Conservation (phyloP, 306 rosid species). For the Erythrophleum fordii region DNA sequence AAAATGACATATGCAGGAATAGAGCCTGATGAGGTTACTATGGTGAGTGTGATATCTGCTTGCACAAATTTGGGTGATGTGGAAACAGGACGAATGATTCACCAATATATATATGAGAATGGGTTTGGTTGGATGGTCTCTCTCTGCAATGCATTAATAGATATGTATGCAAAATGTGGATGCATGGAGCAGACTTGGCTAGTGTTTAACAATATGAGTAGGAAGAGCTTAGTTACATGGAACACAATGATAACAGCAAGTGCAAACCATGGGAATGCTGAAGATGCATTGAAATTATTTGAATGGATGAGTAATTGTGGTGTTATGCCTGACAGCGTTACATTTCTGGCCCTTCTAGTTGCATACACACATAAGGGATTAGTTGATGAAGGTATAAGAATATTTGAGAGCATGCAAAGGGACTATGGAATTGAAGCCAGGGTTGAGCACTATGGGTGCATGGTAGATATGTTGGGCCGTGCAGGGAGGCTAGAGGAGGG, state of each 20-base stretch:
- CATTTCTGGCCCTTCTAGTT: conserved; percentile 58
- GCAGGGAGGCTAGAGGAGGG: conserved; percentile 72
- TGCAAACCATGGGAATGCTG: conserved; percentile 59
- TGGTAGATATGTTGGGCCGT: conserved; percentile 68
- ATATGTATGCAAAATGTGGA: conserved; percentile 70
- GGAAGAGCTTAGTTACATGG: conserved; percentile 66
- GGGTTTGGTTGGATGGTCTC: conserved; percentile 68
- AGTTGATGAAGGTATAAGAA: conserved; percentile 56
- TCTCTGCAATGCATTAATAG: conserved; percentile 61
- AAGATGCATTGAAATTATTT: conserved; percentile 52
- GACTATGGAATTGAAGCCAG: conserved; percentile 51
- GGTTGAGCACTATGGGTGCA: conserved; percentile 66
- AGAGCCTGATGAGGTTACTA: conserved; percentile 61
- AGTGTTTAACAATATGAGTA: conserved; percentile 48
- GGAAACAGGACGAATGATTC: conserved; percentile 55
- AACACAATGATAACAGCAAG: conserved; percentile 60
- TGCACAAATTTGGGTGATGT: conserved; percentile 54
- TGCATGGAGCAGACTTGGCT: conserved; percentile 59
- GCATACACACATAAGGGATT: conserved; percentile 61
- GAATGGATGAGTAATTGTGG: conserved; percentile 48
- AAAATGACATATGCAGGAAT: conserved; percentile 55
- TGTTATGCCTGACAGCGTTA: conserved; percentile 53
- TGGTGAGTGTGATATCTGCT: conserved; percentile 66
- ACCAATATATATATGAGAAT: conserved; percentile 49
- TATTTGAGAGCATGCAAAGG: conserved; percentile 58